These are phyloP conservation scores for Suhomyces yuchorum DNA, from an alignment of 1,139 yeast species.

Conservation along the genomic window DNA sequence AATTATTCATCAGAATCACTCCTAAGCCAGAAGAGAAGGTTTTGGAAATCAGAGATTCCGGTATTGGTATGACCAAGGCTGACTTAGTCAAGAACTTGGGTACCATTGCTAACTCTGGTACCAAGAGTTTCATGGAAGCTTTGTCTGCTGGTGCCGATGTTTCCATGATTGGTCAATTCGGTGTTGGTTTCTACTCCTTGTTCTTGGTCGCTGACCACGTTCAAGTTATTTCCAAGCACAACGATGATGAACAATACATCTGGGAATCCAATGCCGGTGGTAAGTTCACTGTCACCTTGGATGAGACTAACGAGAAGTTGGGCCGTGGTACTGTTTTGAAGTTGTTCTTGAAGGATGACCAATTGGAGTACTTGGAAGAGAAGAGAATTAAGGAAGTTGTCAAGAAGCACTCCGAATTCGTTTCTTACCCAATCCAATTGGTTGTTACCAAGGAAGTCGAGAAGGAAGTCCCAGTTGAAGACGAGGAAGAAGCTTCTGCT, in stretches of 20 bases:
- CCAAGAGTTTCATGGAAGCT: conserved; percentile 99
- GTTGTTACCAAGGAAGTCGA: conserved; percentile 99
- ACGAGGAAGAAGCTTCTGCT: conserved; percentile 52
- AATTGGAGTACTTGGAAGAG: conserved; percentile 98
- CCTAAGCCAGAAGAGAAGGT: conserved; percentile 95
- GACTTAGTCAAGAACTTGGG: conserved; percentile 99
- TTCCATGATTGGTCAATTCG: conserved; percentile 99
- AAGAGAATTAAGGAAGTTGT: conserved; percentile 99
- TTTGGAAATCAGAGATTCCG: conserved; percentile 97
- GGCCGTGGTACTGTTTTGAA: conserved; percentile 96
- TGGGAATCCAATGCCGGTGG: conserved; percentile 99
- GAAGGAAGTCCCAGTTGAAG: conserved; percentile 82
- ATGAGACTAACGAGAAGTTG: conserved; percentile 79
- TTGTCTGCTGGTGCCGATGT: conserved; percentile 99
- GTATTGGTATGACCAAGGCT: conserved; percentile 99
- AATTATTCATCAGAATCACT: conserved; percentile 93
- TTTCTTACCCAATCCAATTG: conserved; percentile 97
- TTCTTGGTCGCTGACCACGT: conserved; percentile 99
- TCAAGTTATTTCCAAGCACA: conserved; percentile 97
- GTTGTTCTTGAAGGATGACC: conserved; percentile 98
- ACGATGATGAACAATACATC: conserved; percentile 98
- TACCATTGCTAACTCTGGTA: conserved; percentile 99
- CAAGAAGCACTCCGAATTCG: conserved; percentile 99
- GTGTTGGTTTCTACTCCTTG: conserved; percentile 99
- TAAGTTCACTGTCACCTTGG: conserved; percentile 94